phyloP scores from a whole-genome alignment of 345 rosid genomes.

The Stellera chamaejasme region DNA sequence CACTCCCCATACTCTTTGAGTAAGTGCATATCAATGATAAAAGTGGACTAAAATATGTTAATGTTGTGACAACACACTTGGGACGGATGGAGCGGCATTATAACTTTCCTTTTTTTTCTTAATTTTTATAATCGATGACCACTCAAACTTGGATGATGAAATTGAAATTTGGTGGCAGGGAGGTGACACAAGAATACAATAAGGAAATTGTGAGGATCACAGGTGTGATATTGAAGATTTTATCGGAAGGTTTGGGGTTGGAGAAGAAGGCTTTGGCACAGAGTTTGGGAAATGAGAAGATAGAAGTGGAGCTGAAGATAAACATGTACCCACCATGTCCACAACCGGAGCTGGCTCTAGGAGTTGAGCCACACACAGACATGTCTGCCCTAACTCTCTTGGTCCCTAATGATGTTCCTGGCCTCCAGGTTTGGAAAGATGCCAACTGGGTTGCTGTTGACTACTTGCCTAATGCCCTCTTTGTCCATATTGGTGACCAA shows the following conservation, averaged over 20 bases:
- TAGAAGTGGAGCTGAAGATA: slow-evolving; percentile 46
- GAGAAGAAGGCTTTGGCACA: slow-evolving; percentile 18
- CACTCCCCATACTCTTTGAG: too few relatives aligned
- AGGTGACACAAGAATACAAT: slow-evolving; percentile 38
- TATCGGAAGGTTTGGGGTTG: slow-evolving; percentile 40
- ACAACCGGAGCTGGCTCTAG: slow-evolving; percentile 46
- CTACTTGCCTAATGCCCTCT: slow-evolving; percentile 30
- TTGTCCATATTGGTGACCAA: slow-evolving; percentile 43
- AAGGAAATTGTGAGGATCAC: slow-evolving; percentile 27
- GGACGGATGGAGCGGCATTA: too few relatives aligned
- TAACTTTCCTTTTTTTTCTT: background rate
- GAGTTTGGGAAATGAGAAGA: slow-evolving; percentile 26
- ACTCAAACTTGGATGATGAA: background rate
- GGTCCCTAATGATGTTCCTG: slow-evolving; percentile 40
- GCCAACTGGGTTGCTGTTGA: slow-evolving; percentile 41
- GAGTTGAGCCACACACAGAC: slow-evolving; percentile 55
- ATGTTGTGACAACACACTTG: too few relatives aligned
- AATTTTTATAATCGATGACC: background rate
- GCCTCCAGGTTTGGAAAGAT: slow-evolving; percentile 47
- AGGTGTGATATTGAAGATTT: slow-evolving; percentile 22
- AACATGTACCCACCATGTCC: slow-evolving; percentile 59
- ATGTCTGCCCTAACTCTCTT: slow-evolving; percentile 49
- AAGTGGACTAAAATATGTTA: too few relatives aligned
- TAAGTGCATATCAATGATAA: too few relatives aligned
- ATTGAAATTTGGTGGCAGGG: slow-evolving; percentile 17